Evolutionary conservation across 768 basidiomycete genomes (phyloP).

Genomic region (Suillus weaverae): DNA sequence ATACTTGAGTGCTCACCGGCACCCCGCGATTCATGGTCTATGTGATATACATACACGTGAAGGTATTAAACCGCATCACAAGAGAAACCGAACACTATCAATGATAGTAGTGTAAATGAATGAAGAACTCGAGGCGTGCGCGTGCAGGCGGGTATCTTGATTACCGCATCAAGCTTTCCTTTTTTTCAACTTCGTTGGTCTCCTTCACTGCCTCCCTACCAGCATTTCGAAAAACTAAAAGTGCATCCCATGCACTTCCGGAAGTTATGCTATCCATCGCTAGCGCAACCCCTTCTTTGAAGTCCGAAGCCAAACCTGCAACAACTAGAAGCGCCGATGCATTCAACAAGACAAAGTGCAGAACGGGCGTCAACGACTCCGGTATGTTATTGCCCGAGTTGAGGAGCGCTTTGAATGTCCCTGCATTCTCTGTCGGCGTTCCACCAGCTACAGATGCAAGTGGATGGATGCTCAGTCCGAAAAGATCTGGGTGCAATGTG

Average conservation of each 20-base stretch:
- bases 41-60: neutral
- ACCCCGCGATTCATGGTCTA: neutral
- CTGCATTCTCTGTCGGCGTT: conserved; percentile 76
- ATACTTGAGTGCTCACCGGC: no score
- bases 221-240: conserved; percentile 50
- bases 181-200: neutral
- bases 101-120: neutral
- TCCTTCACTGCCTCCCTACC: conserved; percentile 24
- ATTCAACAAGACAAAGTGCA: conserved; percentile 90
- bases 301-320: conserved; percentile 70
- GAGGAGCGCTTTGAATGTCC: conserved; percentile 65
- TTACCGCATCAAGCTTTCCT: neutral
- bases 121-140: neutral
- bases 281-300: conserved; percentile 66
- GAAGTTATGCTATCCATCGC: conserved; percentile 63
- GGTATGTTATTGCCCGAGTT: conserved; percentile 58
- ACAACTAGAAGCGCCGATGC: conserved; percentile 86
- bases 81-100: neutral
- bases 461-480: conserved; percentile 75
- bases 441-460: conserved; percentile 71
- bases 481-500: conserved; percentile 67
- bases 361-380: conserved; percentile 56
- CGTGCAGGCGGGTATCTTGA: no score
- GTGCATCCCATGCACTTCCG: conserved; percentile 59
- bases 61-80: neutral